Evolutionary conservation across 148 eudicot genomes (phyloP).

Genomic region (Simmondsia chinensis): DNA sequence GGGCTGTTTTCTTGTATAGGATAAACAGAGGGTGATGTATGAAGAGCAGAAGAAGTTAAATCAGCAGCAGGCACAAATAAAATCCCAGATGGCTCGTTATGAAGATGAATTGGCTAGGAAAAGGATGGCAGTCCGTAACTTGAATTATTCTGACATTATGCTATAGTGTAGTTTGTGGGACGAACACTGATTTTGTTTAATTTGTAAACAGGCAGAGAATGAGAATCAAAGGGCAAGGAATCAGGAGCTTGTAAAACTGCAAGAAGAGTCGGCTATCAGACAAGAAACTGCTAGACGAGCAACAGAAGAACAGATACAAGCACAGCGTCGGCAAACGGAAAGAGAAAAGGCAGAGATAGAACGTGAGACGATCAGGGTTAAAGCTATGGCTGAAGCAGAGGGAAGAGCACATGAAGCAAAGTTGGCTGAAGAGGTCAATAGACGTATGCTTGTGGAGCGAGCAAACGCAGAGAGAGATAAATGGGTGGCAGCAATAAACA

Average conservation of each 20-base stretch:
- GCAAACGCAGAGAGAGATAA: slow-evolving; percentile 86
- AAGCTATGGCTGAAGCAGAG: slow-evolving; percentile 90
- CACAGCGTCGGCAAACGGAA: slow-evolving; percentile 87
- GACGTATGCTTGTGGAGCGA: slow-evolving; percentile 63
- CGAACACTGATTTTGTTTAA: neutral
- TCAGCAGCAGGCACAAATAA: slow-evolving; percentile 68
- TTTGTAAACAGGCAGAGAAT: slow-evolving; percentile 64
- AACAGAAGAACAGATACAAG: slow-evolving; percentile 93
- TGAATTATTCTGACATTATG: neutral
- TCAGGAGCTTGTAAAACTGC: slow-evolving; percentile 82
- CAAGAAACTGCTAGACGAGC: slow-evolving; percentile 76
- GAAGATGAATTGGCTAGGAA: slow-evolving; percentile 86
- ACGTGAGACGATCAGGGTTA: slow-evolving; percentile 85
- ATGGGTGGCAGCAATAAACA: slow-evolving; percentile 92
- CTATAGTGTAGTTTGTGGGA: neutral
- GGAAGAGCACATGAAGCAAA: slow-evolving; percentile 86
- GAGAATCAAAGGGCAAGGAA: slow-evolving; percentile 74
- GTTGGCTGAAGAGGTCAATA: slow-evolving; percentile 83
- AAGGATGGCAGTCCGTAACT: slow-evolving; percentile 58
- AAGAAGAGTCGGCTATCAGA: slow-evolving; percentile 74
- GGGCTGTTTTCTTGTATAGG: slow-evolving; percentile 32
- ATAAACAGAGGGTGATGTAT: slow-evolving; percentile 69
- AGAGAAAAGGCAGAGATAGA: slow-evolving; percentile 89
- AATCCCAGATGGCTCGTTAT: slow-evolving; percentile 77
- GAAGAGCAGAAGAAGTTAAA: slow-evolving; percentile 83